Percentiles rank a stretch among this genome's conserved stretches.
phyloP scores from a whole-genome alignment of 768 basidiomycete genomes.

The Xerocomellus chrysenteron region DNA sequence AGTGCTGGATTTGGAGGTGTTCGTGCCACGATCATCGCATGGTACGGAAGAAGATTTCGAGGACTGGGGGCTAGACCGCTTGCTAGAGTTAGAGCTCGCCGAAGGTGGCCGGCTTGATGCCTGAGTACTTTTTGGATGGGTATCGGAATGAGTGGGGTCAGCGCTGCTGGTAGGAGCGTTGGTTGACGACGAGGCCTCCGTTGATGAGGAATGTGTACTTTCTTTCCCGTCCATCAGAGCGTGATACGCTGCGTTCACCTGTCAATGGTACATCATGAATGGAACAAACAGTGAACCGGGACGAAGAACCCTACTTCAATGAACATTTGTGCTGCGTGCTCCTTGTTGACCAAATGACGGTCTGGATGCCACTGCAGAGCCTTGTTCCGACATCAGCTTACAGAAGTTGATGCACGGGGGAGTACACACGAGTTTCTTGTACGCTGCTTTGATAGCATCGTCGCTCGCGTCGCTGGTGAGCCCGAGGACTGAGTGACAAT shows the following conservation, averaged over 20 bases:
- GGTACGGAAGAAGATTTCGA: constrained; percentile 12
- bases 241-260: constrained; percentile 61
- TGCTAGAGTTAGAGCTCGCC: constrained; percentile 30
- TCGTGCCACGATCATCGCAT: constrained; percentile 10
- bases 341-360: constrained; percentile 52
- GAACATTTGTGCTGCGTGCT: constrained; percentile 54
- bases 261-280: not conserved
- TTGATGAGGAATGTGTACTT: constrained; percentile 28
- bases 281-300: not conserved
- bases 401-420: constrained; percentile 23
- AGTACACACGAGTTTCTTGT: constrained; percentile 56
- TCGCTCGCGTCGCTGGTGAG: constrained; percentile 44
- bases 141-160: constrained; percentile 23
- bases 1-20: constrained; percentile 10
- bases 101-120: constrained; percentile 33
- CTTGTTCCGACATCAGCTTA: constrained; percentile 30
- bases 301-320: constrained; percentile 46
- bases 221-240: constrained; percentile 46
- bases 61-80: constrained; percentile 12
- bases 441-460: constrained; percentile 57
- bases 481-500: constrained; percentile 45
- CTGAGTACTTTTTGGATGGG: constrained; percentile 22
- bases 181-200: constrained; percentile 28
- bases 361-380: constrained; percentile 70
- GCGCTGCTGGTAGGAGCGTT: constrained; percentile 16